Percentiles rank a stretch among this genome's conserved stretches.
Evolutionary conservation across 805 yeast species (phyloP).

Genomic region (Lipomyces mesembrius): DNA sequence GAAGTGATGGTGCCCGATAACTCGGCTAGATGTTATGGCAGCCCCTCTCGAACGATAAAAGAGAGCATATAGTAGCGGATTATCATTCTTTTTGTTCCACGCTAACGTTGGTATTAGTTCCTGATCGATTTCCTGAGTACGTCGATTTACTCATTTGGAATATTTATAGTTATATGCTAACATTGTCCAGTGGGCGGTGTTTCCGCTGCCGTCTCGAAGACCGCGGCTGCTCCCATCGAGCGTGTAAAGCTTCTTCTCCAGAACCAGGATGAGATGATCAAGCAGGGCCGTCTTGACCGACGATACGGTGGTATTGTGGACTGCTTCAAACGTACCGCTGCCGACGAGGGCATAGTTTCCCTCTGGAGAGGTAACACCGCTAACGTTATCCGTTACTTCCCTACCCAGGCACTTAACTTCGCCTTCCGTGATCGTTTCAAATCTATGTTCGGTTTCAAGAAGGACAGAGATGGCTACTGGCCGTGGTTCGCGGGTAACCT

Average conservation of each 20-base stretch:
- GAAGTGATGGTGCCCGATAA: not conserved
- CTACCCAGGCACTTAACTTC: constrained; percentile 97
- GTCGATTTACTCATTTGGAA: constrained; percentile 4
- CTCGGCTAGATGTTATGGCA: not conserved
- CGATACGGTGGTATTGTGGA: constrained; percentile 89
- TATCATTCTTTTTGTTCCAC: not conserved
- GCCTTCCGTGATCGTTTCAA: constrained; percentile 98
- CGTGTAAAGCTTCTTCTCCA: constrained; percentile 95
- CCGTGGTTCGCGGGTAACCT: constrained; percentile 96
- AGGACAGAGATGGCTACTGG: constrained; percentile 84
- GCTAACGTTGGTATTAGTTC: constrained; percentile 31
- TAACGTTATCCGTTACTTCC: constrained; percentile 98
- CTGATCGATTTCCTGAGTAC: constrained; percentile 46
- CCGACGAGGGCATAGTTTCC: constrained; percentile 87
- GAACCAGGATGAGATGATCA: constrained; percentile 91
- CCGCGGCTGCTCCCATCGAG: constrained; percentile 97
- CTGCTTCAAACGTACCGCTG: constrained; percentile 93
- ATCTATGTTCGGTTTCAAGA: constrained; percentile 95
- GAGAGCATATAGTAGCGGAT: not conserved
- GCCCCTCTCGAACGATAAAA: not conserved
- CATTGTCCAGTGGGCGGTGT: constrained; percentile 97
- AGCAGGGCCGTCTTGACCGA: constrained; percentile 90
- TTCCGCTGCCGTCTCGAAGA: constrained; percentile 97
- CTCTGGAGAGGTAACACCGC: constrained; percentile 99
- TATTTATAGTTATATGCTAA: constrained; percentile 36